Percentiles rank a stretch among this genome's conserved stretches.
Evolutionary conservation across 148 eudicot genomes (phyloP).

Genomic region (Cornus florida): DNA sequence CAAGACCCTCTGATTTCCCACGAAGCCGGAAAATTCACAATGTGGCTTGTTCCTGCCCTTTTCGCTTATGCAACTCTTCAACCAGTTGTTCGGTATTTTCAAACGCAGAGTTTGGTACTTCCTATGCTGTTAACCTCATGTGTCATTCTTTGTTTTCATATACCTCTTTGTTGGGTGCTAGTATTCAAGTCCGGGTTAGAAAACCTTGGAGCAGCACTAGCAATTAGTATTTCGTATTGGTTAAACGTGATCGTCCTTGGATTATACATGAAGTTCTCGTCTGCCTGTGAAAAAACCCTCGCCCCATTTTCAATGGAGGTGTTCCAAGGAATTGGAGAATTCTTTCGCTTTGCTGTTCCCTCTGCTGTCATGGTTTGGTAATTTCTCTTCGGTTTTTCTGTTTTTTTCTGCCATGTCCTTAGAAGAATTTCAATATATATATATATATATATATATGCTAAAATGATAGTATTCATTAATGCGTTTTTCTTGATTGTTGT

Average conservation of each 20-base stretch:
- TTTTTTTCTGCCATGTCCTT: not conserved
- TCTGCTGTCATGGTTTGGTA: constrained; percentile 90
- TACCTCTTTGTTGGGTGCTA: constrained; percentile 73
- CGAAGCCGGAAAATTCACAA: constrained; percentile 69
- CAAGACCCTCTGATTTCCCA: constrained; percentile 73
- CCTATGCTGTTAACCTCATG: constrained; percentile 69
- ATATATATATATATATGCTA: no score
- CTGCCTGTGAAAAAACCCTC: constrained; percentile 58
- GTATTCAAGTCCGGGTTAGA: constrained; percentile 62
- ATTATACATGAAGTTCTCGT: constrained; percentile 61
- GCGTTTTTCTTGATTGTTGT: not conserved
- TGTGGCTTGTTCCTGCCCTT: constrained; percentile 61
- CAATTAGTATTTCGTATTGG: constrained; percentile 68
- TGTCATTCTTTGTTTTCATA: constrained; percentile 45
- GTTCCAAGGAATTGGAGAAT: constrained; percentile 57
- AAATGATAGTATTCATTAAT: not conserved
- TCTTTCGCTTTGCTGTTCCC: constrained; percentile 78
- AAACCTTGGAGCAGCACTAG: constrained; percentile 69
- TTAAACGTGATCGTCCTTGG: constrained; percentile 48
- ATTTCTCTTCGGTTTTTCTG: not conserved
- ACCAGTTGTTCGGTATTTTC: constrained; percentile 71
- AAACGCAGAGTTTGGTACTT: constrained; percentile 64
- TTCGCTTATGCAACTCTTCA: constrained; percentile 67
- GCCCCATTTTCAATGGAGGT: constrained; percentile 70
- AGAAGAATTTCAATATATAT: no score